Evolutionary conservation across 2,329 filamentous ascomycete species (phyloP).

Genomic region (Phaeosphaeriaceae sp.): DNA sequence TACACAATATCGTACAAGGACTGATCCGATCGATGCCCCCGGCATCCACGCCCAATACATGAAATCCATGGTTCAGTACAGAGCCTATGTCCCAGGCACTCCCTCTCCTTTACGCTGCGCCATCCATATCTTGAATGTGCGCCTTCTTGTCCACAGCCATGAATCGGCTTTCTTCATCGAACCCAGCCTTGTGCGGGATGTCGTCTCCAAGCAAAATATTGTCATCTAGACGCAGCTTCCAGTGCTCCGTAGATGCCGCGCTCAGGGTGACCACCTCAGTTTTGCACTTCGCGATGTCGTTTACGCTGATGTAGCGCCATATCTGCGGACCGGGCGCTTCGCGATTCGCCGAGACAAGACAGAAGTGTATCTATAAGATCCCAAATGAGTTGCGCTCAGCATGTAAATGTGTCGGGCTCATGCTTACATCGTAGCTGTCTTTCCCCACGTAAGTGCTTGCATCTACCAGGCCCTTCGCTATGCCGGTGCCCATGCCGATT

Average conservation of each 20-base stretch:
- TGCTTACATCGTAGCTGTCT: constrained; percentile 4
- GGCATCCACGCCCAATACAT: no score
- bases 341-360: constrained; percentile 20
- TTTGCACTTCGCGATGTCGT: constrained; percentile 6
- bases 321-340: constrained; percentile 19
- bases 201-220: constrained; percentile 9
- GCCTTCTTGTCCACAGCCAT: background rate
- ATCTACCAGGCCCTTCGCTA: constrained; percentile 9
- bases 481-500: constrained; percentile 11
- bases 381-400: background rate
- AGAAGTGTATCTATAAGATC: constrained; percentile 25
- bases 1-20: background rate
- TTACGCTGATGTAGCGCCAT: constrained; percentile 19
- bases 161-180: background rate
- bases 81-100: no score
- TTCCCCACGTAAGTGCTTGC: background rate
- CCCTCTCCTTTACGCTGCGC: no score
- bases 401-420: no score
- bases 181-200: background rate
- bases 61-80: no score
- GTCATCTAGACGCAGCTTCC: constrained; percentile 18
- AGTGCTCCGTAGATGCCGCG: constrained; percentile 9
- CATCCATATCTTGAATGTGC: background rate
- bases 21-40: no score
- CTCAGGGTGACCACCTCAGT: constrained; percentile 16